These are phyloP conservation scores for Colletotrichum orbiculare DNA, from an alignment of 2,329 filamentous ascomycete species.

Conservation along the genomic window DNA sequence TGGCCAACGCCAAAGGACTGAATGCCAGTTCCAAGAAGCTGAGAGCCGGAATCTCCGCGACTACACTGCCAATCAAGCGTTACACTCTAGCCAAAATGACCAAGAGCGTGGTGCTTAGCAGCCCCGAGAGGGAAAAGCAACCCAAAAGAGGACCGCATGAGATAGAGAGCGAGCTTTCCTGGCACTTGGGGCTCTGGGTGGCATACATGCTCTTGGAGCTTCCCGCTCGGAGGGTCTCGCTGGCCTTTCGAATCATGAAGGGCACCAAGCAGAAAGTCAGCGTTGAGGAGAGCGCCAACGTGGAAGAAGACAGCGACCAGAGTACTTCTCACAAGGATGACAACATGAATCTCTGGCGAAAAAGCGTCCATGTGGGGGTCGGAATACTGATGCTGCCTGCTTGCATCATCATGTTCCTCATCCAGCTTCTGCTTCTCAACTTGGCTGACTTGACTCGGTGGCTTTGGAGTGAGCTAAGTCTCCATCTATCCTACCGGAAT, in stretches of 20 bases:
- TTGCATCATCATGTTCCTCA: background rate
- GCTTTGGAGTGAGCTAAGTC: background rate
- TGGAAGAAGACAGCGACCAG: too few species aligned
- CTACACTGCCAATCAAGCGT: rapidly evolving
- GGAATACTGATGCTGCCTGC: background rate
- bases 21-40: background rate
- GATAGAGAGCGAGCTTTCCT: background rate
- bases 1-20: background rate
- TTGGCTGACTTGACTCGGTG: background rate
- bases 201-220: background rate
- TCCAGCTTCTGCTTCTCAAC: background rate
- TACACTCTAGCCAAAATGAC: background rate
- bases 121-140: background rate
- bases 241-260: background rate
- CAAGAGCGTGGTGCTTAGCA: background rate
- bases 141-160: background rate
- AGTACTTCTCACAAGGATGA: too few species aligned
- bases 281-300: too few species aligned
- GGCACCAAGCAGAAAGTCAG: background rate
- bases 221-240: background rate
- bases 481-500: background rate
- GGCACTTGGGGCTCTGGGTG: constrained; percentile 2
- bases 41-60: too few species aligned
- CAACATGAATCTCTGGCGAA: background rate
- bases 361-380: background rate